Base-by-base conservation (phyloP, 768 basidiomycete genomes). In the Glaciozyma antarctica region DNA sequence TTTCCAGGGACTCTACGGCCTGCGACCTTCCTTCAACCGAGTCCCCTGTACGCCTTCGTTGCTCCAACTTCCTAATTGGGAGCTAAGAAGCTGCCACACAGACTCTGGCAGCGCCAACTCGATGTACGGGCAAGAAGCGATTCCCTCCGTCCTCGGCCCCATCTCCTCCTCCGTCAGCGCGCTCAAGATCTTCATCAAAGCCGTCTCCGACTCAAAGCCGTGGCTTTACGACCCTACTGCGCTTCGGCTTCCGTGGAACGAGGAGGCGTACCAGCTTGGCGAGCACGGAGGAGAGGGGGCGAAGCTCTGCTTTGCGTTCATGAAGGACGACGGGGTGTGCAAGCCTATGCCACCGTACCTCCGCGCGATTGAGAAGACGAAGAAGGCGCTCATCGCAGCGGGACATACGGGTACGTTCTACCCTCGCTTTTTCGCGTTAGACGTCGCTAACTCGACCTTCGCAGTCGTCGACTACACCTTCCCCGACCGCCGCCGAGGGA, bases 121-220 rank as follows among this genome's bases (percentile, higher is more conserved):
- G 2, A 72, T 84, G 32, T 81, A 85, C 74, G 89, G 89, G 26
- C 84, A 86, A 73, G 87, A 89, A 65, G 83, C 85, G 21, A 72
- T 88, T 32, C 78, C 78, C 6, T 87, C 87, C 4, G 86, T 89
- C 34, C 79, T 90, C 16, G 90, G 90, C 0, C 90, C 90, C 8
- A 78, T 90, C 58, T 78, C 83, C 2, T 78, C 77, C 51, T 82
- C 82, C 43, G 67, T 89, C 55, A 77, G 74, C 15, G 86, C 82
- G n/a, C 75, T 91, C 62, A 85, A 83, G 73, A 68, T 76, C 0
- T 90, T 91, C 76, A 82, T 82, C 75, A 80, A 85, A 73, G 81
- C 82, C 1, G 81, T 92, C 28, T 71, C 86, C 21, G 81, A 79
- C 67, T 72, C 78, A 30, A 78, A 81, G 65, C 85, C 88, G 5